Evolutionary conservation across 2,329 filamentous ascomycete genomes (phyloP), one percentile per base, ranked within the genome.

Genomic region (Ramularia endophylla): DNA sequence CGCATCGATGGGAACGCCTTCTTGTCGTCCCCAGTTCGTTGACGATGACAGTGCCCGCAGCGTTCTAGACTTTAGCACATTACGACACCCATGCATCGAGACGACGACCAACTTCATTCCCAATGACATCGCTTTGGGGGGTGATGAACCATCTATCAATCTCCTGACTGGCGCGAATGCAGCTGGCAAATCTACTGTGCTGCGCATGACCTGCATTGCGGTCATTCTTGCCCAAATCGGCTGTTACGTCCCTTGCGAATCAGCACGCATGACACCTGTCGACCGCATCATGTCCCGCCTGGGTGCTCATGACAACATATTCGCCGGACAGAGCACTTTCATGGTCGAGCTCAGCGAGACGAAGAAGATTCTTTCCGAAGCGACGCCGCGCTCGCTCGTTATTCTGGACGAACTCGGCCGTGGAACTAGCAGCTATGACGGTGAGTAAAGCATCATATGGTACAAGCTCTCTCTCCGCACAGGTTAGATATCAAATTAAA

Each of bases 221-320:
- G 90, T 95, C 36, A 97, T 98, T 55, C 89, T 98, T 79, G 92
- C 92, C 0, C 92, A 98, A 61, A 84, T 98, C 20, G 92, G 92
- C 41, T 95, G 90, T 63, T 85, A 94, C 53, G 80, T 98, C 1
- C 92, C 92, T 1, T 89, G 87, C 44, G 72, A 76, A 13, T 87
- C 81, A 3, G 92, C 92, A 1, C 80, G 76, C 2, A 74, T 98
- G 32, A 97, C 90, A 0, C 90, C 92, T 0, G 81, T 94, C 3
- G 92, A 98, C 62, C 86, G 92, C 40, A 97, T 98, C 71, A 98
- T 98, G 92, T 97, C 90, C 8, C 87, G 92, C 33, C 79, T 98
- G 0, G 92, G 92, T 8, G 92, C 92, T 35, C 95, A 97, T 58
- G 92, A 98, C 77, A 97, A 97, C 65, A 98, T 98, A 56, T 97